Conservation (phyloP, 768 basidiomycete species). For the Glaciozyma antarctica region DNA sequence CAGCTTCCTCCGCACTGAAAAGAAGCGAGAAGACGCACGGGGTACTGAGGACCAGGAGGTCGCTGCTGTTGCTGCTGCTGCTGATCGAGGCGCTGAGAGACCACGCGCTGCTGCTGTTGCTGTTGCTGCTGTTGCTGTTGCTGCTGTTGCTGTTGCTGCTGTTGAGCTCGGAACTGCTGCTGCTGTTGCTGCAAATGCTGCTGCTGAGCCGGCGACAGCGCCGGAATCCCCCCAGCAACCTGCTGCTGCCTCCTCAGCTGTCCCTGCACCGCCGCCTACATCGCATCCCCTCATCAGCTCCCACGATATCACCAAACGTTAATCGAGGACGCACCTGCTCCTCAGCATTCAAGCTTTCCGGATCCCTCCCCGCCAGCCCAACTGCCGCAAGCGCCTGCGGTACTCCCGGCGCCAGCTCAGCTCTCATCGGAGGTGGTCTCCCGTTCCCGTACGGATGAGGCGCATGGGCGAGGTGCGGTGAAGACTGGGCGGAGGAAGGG, state of each 20-base stretch:
- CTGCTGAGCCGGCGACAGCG: conserved; percentile 7
- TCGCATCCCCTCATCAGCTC: not conserved
- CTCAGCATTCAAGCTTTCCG: conserved; percentile 15
- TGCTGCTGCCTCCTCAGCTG: conserved; percentile 15
- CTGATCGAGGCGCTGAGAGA: conserved; percentile 1
- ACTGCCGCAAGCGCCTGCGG: conserved; percentile 17
- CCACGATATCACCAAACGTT: not conserved
- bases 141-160: not conserved
- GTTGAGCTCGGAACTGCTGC: conserved; percentile 10
- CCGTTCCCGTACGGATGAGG: not conserved
- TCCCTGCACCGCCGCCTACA: conserved; percentile 14
- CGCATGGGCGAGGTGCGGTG: conserved; percentile 16
- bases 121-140: conserved; percentile 7
- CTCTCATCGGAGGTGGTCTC: not conserved
- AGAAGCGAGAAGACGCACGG: not conserved
- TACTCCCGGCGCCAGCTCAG: not conserved
- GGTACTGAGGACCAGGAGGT: not conserved
- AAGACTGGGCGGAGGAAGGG: conserved; percentile 5
- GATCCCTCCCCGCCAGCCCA: conserved; percentile 20
- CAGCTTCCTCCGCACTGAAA: not conserved
- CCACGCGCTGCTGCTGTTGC: not conserved
- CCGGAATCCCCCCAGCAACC: conserved; percentile 7
- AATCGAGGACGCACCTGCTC: conserved; percentile 22
- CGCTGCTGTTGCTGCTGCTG: conserved; percentile 9
- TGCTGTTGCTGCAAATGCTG: not conserved